Evolutionary conservation across 495 filamentous ascomycete species (phyloP), one percentile per base, ranked within the genome.

Genomic region (Delitschia confertaspora): DNA sequence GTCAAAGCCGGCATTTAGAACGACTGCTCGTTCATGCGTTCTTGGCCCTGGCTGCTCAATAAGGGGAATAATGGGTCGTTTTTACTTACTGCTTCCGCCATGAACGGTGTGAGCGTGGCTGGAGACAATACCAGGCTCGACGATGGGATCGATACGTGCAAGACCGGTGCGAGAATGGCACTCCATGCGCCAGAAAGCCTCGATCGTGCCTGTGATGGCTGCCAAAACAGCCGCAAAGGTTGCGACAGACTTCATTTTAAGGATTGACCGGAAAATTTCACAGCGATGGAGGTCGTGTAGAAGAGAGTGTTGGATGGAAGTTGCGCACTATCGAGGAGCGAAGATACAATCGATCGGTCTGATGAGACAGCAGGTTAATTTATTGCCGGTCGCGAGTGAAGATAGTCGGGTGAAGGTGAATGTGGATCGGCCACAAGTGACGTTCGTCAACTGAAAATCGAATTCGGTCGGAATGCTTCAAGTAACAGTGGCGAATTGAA

Each of bases 101-200:
- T 75, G 70, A 46, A 79, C 56, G 0, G 57, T 47, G 49, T 79
- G 75, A 5, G 65, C 65, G 53, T 79, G 75, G 24, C 59, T 56
- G 2, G 69, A 63, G 10, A 67, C 48, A 31, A 60, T 29, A 11
- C 69, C 73, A 6, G 66, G 65, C 29, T 67, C 59, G 21, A 76
- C 64, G 41, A 79, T 44, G 18, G 75, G 75, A 51, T 79, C 75
- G 23, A 79, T 59, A 20, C 73, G 68, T 34, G 67, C 73, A 57
- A 85, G 47, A 53, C 76, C 83, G 47, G 74, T 69, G 31, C 69
- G 70, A 47, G 75, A 78, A 45, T 70, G 76, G 59, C 88, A 95
- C 38, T 80, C 79, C 69, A 93, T 76, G 63, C 88, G 85, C 85
- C 85, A 95, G 63, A 93, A 93, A 25, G 83, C 88, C 50, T 72